Base-by-base conservation (phyloP, 2,329 filamentous ascomycete species). In the Fusarium sp. region DNA sequence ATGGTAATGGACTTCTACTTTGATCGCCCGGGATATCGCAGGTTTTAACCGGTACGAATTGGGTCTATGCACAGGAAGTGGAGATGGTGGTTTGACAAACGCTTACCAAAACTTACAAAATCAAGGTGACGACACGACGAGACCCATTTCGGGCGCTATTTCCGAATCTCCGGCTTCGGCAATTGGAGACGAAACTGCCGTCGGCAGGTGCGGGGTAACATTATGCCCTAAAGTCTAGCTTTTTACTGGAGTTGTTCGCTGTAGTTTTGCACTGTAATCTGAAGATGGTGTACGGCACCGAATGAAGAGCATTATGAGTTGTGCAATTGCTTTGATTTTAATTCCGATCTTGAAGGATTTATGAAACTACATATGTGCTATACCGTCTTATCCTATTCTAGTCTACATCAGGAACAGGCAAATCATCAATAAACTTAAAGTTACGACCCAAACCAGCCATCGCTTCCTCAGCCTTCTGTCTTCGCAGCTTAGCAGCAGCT, bases 381-480 rank as follows among this genome's bases (percentile, higher is more conserved):
- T n/a, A 11, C 16, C 10, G 1, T 9, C 1, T 6, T 3, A 2
- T 0, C 9, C 0, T 37, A 2, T 11, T 37, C 9, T 37, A 66
- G 5, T 66, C 63, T 8, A 66, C 21, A 28, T 66, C 63, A 2
- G 63, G 63, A 28, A 66, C 61, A 16, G 63, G 63, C 1, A 66
- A 21, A 4, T 66, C 54, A 20, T 66, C 54, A 20, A 66, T 60
- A 0, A 66, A 66, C 23, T n/a, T 54, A 16, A 66, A 66, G 23
- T 45, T 60, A 2, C 47, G 54, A 6, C 63, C 61, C 42, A 66
- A 12, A 4, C 43, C 49, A 0, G 54, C 61, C 63, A 66, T 66
- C 14, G 61, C 61, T 5, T 66, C 47, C 14, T 66, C 61, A 6
- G 63, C 63, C 47, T 66, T 66, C 9, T 60, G 43, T 3, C 63